phyloP scores from a whole-genome alignment of 805 yeast species.

The Metschnikowia arizonensis region DNA sequence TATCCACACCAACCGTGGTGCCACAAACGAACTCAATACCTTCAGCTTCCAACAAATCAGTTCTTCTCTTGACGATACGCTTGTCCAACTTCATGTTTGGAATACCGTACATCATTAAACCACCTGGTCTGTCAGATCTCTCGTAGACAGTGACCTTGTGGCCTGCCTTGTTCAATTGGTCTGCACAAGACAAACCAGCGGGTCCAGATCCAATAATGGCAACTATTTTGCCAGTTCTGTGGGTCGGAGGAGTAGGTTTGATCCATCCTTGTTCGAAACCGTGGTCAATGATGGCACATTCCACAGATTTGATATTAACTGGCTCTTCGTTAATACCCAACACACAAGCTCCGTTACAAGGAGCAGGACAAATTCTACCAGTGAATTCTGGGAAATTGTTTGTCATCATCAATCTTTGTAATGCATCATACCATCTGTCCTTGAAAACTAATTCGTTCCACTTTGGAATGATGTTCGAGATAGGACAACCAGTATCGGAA shows the following conservation, averaged over 20 bases:
- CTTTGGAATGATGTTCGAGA: constrained; percentile 94
- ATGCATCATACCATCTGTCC: constrained; percentile 91
- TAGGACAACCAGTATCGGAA: constrained; percentile 96
- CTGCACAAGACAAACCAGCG: constrained; percentile 94
- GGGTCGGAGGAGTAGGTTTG: constrained; percentile 70
- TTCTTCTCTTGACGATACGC: constrained; percentile 86
- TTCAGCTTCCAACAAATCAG: constrained; percentile 84
- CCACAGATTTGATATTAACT: constrained; percentile 94
- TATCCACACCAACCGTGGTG: constrained; percentile 80
- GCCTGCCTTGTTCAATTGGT: constrained; percentile 94
- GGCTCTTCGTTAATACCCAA: constrained; percentile 92
- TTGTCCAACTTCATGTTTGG: constrained; percentile 98
- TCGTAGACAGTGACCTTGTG: constrained; percentile 89
- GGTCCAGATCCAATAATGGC: constrained; percentile 97
- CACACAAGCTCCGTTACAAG: constrained; percentile 94
- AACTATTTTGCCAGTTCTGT: constrained; percentile 78
- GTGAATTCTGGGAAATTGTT: constrained; percentile 98
- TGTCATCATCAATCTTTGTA: constrained; percentile 88
- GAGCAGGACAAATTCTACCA: constrained; percentile 98
- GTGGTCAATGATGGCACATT: constrained; percentile 92
- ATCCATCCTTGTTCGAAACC: constrained; percentile 98
- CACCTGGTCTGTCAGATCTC: constrained; percentile 94
- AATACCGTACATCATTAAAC: constrained; percentile 96
- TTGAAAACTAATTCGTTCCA: constrained; percentile 96
- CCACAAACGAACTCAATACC: constrained; percentile 77